Conservation (phyloP, 768 basidiomycete species). For the Podaxis sp. region DNA sequence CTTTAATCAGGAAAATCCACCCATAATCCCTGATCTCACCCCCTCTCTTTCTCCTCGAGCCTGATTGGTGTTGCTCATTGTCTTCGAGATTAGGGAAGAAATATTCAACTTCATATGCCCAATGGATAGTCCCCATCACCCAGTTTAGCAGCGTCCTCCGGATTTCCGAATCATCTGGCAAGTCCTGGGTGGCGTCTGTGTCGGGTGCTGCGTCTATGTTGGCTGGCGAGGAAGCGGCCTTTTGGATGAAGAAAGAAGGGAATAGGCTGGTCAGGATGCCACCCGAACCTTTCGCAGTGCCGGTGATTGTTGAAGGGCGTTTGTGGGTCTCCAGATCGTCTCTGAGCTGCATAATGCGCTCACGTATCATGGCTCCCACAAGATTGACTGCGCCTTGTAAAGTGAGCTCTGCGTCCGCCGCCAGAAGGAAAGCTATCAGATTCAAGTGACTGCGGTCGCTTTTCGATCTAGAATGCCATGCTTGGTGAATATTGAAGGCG, state of each 20-base stretch:
- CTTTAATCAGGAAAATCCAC: constrained; percentile 10
- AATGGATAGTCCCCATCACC: constrained; percentile 10
- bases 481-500: constrained; percentile 14
- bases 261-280: neutral
- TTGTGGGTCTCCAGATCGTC: neutral
- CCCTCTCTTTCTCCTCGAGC: constrained; percentile 1
- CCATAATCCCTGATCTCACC: constrained; percentile 12
- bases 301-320: neutral
- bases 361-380: constrained; percentile 1
- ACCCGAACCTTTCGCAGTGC: neutral
- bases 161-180: neutral
- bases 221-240: neutral
- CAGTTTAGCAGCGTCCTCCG: constrained; percentile 3
- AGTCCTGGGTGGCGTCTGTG: neutral
- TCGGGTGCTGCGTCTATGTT: no score
- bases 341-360: neutral
- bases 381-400: constrained; percentile 6
- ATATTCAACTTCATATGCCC: constrained; percentile 14
- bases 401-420: constrained; percentile 1
- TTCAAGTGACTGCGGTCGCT: constrained; percentile 1
- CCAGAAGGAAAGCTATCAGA: neutral
- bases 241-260: neutral
- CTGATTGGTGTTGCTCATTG: neutral
- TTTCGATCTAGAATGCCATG: constrained; percentile 2
- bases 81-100: neutral